phyloP scores from a whole-genome alignment of 2,329 filamentous ascomycete species.

The Pestalotiopsis sp. region DNA sequence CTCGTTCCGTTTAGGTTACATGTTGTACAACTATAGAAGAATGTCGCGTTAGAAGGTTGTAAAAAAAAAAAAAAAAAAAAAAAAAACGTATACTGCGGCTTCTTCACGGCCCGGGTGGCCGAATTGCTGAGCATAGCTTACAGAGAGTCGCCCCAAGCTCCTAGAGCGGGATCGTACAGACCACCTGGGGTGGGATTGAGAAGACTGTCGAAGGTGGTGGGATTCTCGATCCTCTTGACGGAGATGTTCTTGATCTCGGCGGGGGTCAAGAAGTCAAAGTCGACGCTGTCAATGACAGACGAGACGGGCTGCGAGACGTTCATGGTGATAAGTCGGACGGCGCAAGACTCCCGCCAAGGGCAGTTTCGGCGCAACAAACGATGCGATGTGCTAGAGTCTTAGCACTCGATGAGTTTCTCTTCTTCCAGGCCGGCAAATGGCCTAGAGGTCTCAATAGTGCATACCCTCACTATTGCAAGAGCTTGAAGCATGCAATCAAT shows the following conservation, averaged over 20 bases:
- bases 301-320: constrained; percentile 80
- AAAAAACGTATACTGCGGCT: not conserved
- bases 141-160: constrained; percentile 85
- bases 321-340: constrained; percentile 44
- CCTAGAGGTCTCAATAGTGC: constrained; percentile 13
- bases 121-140: constrained; percentile 51
- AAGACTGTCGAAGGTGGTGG: constrained; percentile 90
- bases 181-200: constrained; percentile 88
- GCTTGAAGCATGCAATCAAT: not conserved
- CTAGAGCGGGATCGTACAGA: constrained; percentile 89
- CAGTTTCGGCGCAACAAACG: not conserved
- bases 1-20: constrained; percentile 81
- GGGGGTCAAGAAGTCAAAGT: constrained; percentile 83
- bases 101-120: not conserved
- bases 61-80: not conserved
- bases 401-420: not conserved
- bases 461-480: constrained; percentile 6
- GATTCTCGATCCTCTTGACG: constrained; percentile 91
- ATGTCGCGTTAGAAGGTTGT: not conserved
- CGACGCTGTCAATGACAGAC: constrained; percentile 82
- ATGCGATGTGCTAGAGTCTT: not conserved
- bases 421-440: constrained; percentile 12
- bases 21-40: constrained; percentile 74
- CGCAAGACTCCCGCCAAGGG: not conserved
- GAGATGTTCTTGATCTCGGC: constrained; percentile 87